Percentiles rank a stretch among this genome's conserved stretches.
Conservation (phyloP, 2,329 filamentous ascomycete species). For the Pestalotiopsis sp. region DNA sequence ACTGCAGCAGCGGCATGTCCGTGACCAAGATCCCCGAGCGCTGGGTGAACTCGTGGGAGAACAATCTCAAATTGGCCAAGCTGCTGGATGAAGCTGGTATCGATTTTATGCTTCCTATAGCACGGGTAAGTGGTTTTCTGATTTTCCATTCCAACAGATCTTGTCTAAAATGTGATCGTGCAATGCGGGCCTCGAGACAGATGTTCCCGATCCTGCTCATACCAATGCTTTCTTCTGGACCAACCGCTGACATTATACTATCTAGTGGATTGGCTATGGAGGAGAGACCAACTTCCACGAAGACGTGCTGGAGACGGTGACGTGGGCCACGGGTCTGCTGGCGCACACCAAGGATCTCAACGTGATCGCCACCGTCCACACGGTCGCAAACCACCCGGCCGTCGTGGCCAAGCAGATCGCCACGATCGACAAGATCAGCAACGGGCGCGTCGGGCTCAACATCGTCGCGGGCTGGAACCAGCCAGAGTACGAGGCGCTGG, state of each 20-base stretch:
- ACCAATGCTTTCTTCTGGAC: background rate
- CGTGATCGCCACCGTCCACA: constrained; percentile 51
- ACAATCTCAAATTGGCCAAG: constrained; percentile 5
- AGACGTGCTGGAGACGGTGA: constrained; percentile 4
- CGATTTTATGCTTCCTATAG: constrained; percentile 7
- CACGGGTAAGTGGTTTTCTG: background rate
- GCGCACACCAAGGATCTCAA: constrained; percentile 36
- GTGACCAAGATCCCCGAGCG: constrained; percentile 7
- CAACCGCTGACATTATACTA: background rate
- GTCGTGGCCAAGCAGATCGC: constrained; percentile 54
- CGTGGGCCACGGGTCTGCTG: background rate
- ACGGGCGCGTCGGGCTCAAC: constrained; percentile 52
- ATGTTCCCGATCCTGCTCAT: background rate
- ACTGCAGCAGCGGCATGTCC: constrained; percentile 9
- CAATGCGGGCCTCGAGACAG: background rate
- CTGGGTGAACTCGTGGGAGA: constrained; percentile 9
- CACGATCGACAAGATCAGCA: constrained; percentile 50
- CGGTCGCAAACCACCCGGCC: constrained; percentile 50
- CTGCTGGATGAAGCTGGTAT: constrained; percentile 2
- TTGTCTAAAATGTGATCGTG: background rate
- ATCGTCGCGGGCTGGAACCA: constrained; percentile 56
- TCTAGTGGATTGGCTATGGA: constrained; percentile 2
- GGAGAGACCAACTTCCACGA: constrained; percentile 9
- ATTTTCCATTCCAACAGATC: background rate
- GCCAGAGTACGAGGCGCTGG: constrained; percentile 49